Percentiles rank a stretch among this genome's conserved stretches.
These are phyloP conservation scores for Tetragonia tetragonoides DNA, from an alignment of 148 eudicot species.

Conservation along the genomic window DNA sequence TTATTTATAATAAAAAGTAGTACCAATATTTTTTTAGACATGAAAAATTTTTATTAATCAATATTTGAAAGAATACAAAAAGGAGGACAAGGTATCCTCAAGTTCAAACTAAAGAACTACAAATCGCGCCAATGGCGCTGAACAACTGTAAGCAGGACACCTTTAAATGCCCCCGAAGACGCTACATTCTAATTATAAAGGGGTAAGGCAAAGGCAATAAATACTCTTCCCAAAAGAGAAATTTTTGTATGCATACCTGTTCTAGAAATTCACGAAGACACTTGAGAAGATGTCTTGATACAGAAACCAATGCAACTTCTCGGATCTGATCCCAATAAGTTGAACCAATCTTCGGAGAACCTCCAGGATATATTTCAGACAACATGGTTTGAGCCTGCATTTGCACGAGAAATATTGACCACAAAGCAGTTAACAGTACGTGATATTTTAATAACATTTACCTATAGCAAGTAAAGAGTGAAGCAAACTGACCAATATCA, in stretches of 20 bases:
- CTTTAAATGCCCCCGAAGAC: too few relatives aligned
- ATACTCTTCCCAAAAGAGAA: neutral
- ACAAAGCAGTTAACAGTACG: neutral
- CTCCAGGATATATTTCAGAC: slow-evolving; percentile 96
- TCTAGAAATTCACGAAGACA: slow-evolving; percentile 66
- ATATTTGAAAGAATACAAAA: too few relatives aligned
- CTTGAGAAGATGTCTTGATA: slow-evolving; percentile 84
- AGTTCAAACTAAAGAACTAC: too few relatives aligned
- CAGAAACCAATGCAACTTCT: slow-evolving; percentile 85
- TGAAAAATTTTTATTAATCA: too few relatives aligned
- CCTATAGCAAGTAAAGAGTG: neutral
- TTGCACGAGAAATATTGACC: neutral
- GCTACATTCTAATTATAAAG: neutral
- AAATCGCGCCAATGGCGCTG: too few relatives aligned
- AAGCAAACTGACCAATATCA: neutral
- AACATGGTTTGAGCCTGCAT: slow-evolving; percentile 90
- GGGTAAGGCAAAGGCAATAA: neutral
- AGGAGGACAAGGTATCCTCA: too few relatives aligned
- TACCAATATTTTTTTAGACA: too few relatives aligned
- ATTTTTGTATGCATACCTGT: slow-evolving; percentile 42
- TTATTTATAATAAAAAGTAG: too few relatives aligned
- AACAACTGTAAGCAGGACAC: too few relatives aligned
- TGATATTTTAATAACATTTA: neutral
- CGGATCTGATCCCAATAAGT: slow-evolving; percentile 92
- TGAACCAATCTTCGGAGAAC: slow-evolving; percentile 76